Conservation (phyloP, 2,329 filamentous ascomycete genomes). For the Xylariaceae sp. region DNA sequence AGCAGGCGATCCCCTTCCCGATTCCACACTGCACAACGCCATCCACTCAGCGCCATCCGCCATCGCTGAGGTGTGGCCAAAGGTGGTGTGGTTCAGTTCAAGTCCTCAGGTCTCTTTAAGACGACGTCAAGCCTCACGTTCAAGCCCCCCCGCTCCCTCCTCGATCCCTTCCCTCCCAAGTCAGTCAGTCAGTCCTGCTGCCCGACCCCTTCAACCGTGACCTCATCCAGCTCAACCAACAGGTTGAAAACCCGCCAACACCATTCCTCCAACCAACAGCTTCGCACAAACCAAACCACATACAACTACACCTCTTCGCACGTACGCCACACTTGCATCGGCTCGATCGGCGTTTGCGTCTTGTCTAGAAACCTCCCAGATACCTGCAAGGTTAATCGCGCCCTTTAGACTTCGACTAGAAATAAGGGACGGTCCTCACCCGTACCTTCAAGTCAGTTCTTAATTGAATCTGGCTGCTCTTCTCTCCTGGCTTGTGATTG, state of each 20-base stretch:
- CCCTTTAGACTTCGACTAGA: conserved; percentile 8
- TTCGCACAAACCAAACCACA: background rate
- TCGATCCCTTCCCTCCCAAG: too few relatives aligned
- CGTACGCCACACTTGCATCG: conserved; percentile 2
- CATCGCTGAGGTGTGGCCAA: too few relatives aligned
- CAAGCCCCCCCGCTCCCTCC: too few relatives aligned
- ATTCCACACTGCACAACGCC: conserved; percentile 3
- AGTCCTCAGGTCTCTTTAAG: too few relatives aligned
- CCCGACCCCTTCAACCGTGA: conserved; percentile 17
- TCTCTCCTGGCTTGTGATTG: background rate
- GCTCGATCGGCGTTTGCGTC: background rate
- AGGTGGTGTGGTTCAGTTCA: too few relatives aligned
- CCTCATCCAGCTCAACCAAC: conserved; percentile 12
- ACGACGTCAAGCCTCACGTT: too few relatives aligned
- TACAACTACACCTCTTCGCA: conserved; percentile 3
- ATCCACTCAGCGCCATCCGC: too few relatives aligned
- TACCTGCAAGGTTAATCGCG: conserved; percentile 2
- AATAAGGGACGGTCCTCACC: conserved; percentile 13
- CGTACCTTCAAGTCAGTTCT: conserved; percentile 26
- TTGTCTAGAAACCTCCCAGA: too few relatives aligned
- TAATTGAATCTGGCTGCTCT: conserved; percentile 28
- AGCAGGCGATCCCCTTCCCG: conserved; percentile 17
- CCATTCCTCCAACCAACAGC: conserved; percentile 7
- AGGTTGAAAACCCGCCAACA: conserved; percentile 6
- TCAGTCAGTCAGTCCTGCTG: conserved; percentile 6